A percentile compares a stretch with the other conserved stretches of the same genome.
Evolutionary conservation across 164 flowering plant genomes (phyloP).

Genomic region (Macadamia integrifolia): DNA sequence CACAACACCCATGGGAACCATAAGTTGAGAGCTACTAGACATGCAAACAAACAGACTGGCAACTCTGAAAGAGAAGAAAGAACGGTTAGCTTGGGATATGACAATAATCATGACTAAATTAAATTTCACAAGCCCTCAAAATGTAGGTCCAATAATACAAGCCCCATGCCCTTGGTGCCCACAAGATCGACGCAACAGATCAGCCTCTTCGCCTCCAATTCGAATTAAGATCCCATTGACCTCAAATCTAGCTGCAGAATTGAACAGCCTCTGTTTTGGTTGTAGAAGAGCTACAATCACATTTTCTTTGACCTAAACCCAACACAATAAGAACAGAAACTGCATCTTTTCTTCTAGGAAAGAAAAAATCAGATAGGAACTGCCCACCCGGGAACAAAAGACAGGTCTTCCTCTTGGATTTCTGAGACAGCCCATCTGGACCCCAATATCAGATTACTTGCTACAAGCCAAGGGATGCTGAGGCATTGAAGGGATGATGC

Average conservation of each 20-base stretch:
- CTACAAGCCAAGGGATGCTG: constrained; percentile 20
- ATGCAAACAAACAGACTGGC: neutral
- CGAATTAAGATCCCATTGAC: constrained; percentile 24
- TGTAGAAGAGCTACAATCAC: constrained; percentile 61
- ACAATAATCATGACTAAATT: neutral
- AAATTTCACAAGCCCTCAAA: neutral
- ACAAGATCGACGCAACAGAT: constrained; percentile 7
- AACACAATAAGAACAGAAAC: constrained; percentile 29
- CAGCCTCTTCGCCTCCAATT: constrained; percentile 3
- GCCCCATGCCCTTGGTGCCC: neutral
- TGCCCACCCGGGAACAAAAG: constrained; percentile 36
- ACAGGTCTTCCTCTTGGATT: constrained; percentile 35
- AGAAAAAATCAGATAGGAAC: constrained; percentile 25
- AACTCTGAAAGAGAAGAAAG: neutral
- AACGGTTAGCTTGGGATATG: neutral
- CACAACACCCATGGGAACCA: neutral
- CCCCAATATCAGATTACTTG: constrained; percentile 15
- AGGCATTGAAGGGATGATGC: constrained; percentile 20
- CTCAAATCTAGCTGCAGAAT: constrained; percentile 40
- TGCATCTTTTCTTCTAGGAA: constrained; percentile 33
- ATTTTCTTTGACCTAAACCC: constrained; percentile 43
- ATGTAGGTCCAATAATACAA: neutral
- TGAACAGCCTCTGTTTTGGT: constrained; percentile 34
- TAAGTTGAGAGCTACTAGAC: neutral
- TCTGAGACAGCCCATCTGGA: constrained; percentile 27